A percentile compares a stretch with the other conserved stretches of the same genome.
phyloP scores from a whole-genome alignment of 352 stramenopile genomes.

The Stephanocyclus meneghinianus region DNA sequence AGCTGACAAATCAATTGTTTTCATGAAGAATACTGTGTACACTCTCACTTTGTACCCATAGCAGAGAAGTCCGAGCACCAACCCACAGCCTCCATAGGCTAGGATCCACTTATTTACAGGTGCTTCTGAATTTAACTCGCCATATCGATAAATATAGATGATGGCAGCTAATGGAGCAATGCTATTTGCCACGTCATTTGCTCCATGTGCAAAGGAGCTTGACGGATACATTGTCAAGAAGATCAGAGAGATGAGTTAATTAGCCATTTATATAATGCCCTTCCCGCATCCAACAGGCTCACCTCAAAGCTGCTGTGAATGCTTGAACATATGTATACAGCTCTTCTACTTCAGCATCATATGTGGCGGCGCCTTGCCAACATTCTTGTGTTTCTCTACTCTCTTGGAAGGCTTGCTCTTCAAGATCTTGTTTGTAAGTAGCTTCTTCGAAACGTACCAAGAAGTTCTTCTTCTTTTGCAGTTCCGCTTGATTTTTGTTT shows the following conservation, averaged over 20 bases:
- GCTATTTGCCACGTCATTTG: conserved; percentile 86
- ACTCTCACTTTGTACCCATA: conserved; percentile 80
- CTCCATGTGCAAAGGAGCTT: conserved; percentile 84
- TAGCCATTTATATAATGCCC: neutral
- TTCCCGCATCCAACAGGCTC: neutral
- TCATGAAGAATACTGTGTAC: neutral
- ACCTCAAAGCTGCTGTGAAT: conserved; percentile 10
- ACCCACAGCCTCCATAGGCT: conserved; percentile 71
- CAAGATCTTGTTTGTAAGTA: conserved; percentile 9
- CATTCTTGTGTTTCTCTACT: conserved; percentile 10
- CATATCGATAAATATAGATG: conserved; percentile 79
- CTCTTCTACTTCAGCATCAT: conserved; percentile 16
- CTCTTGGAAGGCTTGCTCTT: conserved; percentile 17
- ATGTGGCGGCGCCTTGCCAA: conserved; percentile 5
- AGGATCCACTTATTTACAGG: conserved; percentile 81
- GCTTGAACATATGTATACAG: conserved; percentile 24
- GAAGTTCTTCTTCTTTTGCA: conserved; percentile 9
- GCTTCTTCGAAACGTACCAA: conserved; percentile 9
- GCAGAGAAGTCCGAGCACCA: conserved; percentile 74
- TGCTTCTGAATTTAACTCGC: conserved; percentile 34
- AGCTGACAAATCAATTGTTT: neutral
- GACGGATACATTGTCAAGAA: conserved; percentile 55
- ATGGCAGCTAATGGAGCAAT: conserved; percentile 82
- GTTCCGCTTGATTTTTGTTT: neutral
- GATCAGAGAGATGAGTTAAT: conserved; percentile 28